These are phyloP conservation scores for Ganoderma resinaceum DNA, from an alignment of 1,284 basidiomycete species.

Conservation along the genomic window DNA sequence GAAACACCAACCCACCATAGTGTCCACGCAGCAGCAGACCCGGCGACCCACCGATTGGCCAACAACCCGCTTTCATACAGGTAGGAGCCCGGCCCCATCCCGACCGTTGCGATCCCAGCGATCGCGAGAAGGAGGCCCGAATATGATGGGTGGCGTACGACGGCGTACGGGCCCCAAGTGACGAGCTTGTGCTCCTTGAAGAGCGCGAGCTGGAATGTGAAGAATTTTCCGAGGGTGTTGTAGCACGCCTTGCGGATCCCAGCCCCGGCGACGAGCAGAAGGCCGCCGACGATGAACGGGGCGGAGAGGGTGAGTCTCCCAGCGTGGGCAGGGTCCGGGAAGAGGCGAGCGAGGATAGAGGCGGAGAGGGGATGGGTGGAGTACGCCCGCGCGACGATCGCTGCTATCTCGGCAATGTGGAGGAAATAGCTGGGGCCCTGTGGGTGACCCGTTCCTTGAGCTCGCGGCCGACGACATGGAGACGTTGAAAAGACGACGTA, in stretches of 20 bases:
- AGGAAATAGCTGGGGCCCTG: neutral
- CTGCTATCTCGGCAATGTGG: neutral
- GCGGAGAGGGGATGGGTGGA: neutral
- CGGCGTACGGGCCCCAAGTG: neutral
- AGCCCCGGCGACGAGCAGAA: neutral
- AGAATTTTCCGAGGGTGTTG: conserved; percentile 1
- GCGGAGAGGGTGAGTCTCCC: neutral
- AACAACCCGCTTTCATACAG: neutral
- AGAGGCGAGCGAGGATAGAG: neutral
- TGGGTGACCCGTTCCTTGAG: neutral
- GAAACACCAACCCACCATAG: neutral
- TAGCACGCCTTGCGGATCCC: neutral
- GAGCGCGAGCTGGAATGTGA: conserved; percentile 3
- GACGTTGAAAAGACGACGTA: neutral
- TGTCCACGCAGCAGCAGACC: neutral
- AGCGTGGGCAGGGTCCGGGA: neutral
- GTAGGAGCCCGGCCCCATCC: neutral
- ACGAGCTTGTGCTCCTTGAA: conserved; percentile 5
- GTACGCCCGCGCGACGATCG: neutral
- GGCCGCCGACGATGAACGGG: conserved; percentile 1
- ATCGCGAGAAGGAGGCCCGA: neutral
- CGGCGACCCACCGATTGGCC: neutral
- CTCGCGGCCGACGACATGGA: neutral
- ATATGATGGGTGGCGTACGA: neutral
- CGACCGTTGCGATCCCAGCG: neutral